Evolutionary conservation across 257 asterid genomes (phyloP).

Genomic region (Parsonsia alboflavescens): DNA sequence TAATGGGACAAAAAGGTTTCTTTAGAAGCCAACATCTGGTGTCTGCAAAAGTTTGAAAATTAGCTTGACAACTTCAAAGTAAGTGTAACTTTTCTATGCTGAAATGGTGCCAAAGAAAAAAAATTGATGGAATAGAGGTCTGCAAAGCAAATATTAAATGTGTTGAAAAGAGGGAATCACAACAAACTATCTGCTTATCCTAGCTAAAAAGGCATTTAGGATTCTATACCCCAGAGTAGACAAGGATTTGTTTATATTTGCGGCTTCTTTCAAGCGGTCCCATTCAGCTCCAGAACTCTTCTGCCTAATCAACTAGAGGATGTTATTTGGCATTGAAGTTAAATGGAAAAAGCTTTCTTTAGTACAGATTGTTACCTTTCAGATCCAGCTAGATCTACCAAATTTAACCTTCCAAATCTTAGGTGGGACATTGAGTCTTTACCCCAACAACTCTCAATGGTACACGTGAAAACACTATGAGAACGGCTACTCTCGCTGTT

Average conservation of each 20-base stretch:
- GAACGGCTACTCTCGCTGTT: slow-evolving; percentile 90
- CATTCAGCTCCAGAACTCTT: slow-evolving; percentile 91
- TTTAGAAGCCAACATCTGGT: neutral
- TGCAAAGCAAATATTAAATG: neutral
- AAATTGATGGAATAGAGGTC: neutral
- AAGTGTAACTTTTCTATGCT: neutral
- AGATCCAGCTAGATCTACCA: slow-evolving; percentile 91
- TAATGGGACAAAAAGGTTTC: neutral
- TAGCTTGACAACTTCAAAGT: neutral
- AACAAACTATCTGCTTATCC: neutral
- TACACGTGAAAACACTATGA: slow-evolving; percentile 87
- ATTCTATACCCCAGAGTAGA: slow-evolving; percentile 78
- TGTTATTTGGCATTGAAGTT: slow-evolving; percentile 12
- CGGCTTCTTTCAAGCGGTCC: slow-evolving; percentile 86
- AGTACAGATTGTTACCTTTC: slow-evolving; percentile 52
- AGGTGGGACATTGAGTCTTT: slow-evolving; percentile 72
- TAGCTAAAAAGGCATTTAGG: neutral
- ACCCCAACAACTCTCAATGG: slow-evolving; percentile 78
- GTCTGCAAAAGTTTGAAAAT: neutral
- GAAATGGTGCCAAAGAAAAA: neutral
- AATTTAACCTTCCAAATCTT: slow-evolving; percentile 74
- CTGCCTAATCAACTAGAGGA: slow-evolving; percentile 46
- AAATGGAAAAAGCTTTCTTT: slow-evolving; percentile 14
- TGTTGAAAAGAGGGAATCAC: neutral
- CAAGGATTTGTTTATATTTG: slow-evolving; percentile 75